Evolutionary conservation across 2,329 filamentous ascomycete genomes (phyloP), one percentile per base, ranked within the genome.

Genomic region (Pseudogymnoascus sp.): DNA sequence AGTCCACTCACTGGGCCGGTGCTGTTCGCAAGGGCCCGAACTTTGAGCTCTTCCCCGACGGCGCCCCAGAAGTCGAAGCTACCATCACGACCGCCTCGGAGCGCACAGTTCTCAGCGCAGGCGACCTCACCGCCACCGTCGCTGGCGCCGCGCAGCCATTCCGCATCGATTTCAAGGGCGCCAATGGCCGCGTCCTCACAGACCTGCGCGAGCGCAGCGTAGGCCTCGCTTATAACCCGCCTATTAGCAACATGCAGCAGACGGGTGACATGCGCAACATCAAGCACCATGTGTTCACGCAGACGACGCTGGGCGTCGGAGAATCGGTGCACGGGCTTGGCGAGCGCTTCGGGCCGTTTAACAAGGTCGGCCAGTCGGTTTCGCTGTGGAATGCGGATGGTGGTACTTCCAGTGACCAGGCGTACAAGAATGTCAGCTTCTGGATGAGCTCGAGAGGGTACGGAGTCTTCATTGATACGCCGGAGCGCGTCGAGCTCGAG

Each of bases 291-390:
- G 78, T 83, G 65, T 82, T 83, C 67, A 78, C 80, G 30, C 80
- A 83, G 69, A 82, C 80, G 1, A 78, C 76, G 4, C 74, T 84
- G 1, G 73, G 75, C 2, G 80, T 83, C 0, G 81, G 81, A 28
- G 89, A 91, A 72, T 83, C 84, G 0, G 80, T 91, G 12, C 87
- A 90, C 71, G 88, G 89, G 0, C 78, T 91, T 3, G 89, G 88
- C 1, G 88, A 91, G 73, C 79, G 89, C 12, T 92, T 91, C 69
- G 88, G 88, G 0, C 82, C 86, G 6, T 89, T 88, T 73, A 87
- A 89, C 71, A 91, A 89, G 71, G 84, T 90, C 41, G 88, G 88
- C 11, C 88, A 91, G 71, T 78, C 80, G 11, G 75, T 91, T 7
- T 77, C 82, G 61, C 79, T 91, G 6, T 85, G 82, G 81, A 85